Conservation (phyloP, 2,329 filamentous ascomycete species). For the Venturia carpophila region DNA sequence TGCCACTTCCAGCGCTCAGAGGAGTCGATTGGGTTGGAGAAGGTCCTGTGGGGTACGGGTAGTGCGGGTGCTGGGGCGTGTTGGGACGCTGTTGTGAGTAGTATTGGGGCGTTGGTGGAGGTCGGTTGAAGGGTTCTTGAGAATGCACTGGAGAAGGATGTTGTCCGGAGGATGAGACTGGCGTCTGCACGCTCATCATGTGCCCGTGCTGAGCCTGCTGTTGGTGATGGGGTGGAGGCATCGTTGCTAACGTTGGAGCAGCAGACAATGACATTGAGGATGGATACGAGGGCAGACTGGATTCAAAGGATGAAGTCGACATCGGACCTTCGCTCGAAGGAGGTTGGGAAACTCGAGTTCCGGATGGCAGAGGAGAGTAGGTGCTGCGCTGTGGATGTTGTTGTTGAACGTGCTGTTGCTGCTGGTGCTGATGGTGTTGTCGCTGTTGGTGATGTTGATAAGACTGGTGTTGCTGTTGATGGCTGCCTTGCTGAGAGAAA, state of each 20-base stretch:
- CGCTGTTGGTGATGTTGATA: conserved; percentile 11
- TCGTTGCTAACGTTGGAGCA: conserved; percentile 40
- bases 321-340: conserved; percentile 29
- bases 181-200: conserved; percentile 26
- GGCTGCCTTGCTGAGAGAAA: conserved; percentile 34
- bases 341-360: conserved; percentile 9
- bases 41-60: conserved; percentile 42
- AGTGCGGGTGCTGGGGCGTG: conserved; percentile 42
- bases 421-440: conserved; percentile 13
- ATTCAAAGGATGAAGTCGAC: conserved; percentile 59
- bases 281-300: conserved; percentile 58
- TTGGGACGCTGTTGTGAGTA: conserved; percentile 50
- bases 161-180: conserved; percentile 41
- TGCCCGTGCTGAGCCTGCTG: conserved; percentile 29
- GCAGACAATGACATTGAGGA: conserved; percentile 50
- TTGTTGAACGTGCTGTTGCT: conserved; percentile 13
- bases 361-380: conserved; percentile 11
- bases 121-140: conserved; percentile 49
- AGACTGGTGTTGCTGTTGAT: conserved; percentile 11
- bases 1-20: conserved; percentile 38
- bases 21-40: conserved; percentile 44
- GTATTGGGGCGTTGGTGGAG: conserved; percentile 55
- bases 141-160: conserved; percentile 48
- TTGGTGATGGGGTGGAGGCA: conserved; percentile 42
- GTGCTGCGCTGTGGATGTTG: neutral